These are phyloP conservation scores for Tylopilus sp. DNA, from an alignment of 768 basidiomycete genomes.

Conservation along the genomic window DNA sequence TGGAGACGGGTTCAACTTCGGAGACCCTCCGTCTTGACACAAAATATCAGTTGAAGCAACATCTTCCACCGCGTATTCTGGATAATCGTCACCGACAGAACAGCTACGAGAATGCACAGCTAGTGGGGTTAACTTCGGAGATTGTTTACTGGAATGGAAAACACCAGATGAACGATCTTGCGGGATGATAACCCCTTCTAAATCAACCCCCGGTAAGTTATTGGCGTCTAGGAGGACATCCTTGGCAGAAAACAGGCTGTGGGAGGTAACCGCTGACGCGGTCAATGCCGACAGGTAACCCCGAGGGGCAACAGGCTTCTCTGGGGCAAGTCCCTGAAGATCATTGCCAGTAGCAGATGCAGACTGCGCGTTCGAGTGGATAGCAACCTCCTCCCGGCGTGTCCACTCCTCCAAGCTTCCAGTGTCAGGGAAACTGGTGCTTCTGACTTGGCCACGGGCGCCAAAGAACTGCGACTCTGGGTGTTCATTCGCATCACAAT, in stretches of 20 bases:
- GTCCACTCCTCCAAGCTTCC: neutral
- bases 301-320: neutral
- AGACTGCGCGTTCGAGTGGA: neutral
- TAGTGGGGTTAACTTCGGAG: neutral
- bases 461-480: neutral
- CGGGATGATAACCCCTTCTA: neutral
- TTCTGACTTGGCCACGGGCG: neutral
- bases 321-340: neutral
- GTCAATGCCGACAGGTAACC: neutral
- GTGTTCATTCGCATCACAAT: slow-evolving; percentile 12
- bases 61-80: neutral
- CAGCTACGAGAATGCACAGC: neutral
- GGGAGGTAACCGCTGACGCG: neutral
- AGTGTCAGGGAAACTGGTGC: neutral
- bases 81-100: neutral
- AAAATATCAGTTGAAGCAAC: neutral
- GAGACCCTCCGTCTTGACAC: neutral
- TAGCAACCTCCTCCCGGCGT: neutral
- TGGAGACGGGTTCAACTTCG: neutral
- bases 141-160: neutral
- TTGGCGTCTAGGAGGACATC: neutral
- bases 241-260: neutral
- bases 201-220: neutral
- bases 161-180: neutral
- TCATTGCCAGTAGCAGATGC: neutral